These are phyloP conservation scores for Lentinula sp. DNA, from an alignment of 768 basidiomycete genomes.

Conservation along the genomic window DNA sequence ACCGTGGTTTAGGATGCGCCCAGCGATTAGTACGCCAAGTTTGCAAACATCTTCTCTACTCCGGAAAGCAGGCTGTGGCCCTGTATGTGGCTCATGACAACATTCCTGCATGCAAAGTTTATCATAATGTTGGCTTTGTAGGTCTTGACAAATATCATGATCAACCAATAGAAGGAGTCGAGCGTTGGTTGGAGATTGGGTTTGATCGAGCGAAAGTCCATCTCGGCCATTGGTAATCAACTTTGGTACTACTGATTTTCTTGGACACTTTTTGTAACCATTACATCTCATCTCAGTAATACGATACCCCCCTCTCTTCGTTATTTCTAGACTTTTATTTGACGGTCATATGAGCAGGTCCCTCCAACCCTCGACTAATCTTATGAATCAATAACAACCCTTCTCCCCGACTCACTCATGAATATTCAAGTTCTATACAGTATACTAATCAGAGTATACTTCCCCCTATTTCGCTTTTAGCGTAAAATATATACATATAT, in stretches of 20 bases:
- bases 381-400: no score
- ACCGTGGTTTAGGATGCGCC: slow-evolving; percentile 39
- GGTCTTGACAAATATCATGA: slow-evolving; percentile 22
- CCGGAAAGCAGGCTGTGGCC: slow-evolving; percentile 31
- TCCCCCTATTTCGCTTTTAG: no score
- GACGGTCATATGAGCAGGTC: no score
- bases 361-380: no score
- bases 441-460: no score
- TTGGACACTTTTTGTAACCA: background rate
- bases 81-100: slow-evolving; percentile 45
- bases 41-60: slow-evolving; percentile 28
- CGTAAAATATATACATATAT: background rate
- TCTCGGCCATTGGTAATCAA: slow-evolving; percentile 45
- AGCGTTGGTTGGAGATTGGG: slow-evolving; percentile 48
- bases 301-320: no score
- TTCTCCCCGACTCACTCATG: no score
- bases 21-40: slow-evolving; percentile 40
- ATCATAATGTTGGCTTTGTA: slow-evolving; percentile 43
- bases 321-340: no score
- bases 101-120: slow-evolving; percentile 34
- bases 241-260: no score
- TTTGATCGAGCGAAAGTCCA: slow-evolving; percentile 28
- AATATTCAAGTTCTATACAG: no score
- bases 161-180: slow-evolving; percentile 22
- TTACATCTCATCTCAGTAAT: no score